Evolutionary conservation across 2,329 filamentous ascomycete species (phyloP), one percentile per base, ranked within the genome.

Genomic region (Aspergillus viridinutans): DNA sequence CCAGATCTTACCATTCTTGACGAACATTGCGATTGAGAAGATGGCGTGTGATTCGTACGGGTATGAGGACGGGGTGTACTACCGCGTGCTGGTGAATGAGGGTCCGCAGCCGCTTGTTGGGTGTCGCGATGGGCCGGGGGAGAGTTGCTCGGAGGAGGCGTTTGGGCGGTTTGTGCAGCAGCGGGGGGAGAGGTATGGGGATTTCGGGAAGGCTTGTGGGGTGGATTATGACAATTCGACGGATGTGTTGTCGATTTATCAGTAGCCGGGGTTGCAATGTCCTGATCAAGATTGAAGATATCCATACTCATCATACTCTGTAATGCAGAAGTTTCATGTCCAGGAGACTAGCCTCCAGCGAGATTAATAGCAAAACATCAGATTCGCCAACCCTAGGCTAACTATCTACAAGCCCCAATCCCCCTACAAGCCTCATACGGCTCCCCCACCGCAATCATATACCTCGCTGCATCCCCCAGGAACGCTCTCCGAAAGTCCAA

Each of bases 11-110:
- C 85, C 86, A 0, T 89, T 89, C 68, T 72, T 89, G 52, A 81
- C 81, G 29, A 88, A 89, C 68, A 76, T 89, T 25, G 86, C 85
- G 0, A 80, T 89, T 43, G 87, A 89, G 76, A 80, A 82, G 52
- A 74, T 89, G 70, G 78, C 85, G 54, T 89, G 87, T 69, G 78
- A 79, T n/a, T 80, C 80, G 63, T 80, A 80, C 57, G 82, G 84
- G 6, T 85, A 78, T 66, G 70, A 78, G 1, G 77, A 81, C 9
- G 80, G 80, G 10, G 80, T 83, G 2, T 83, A 79, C 61, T 79
- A 80, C 64, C 71, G 81, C 17, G 77, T 82, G 0, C 63, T 83
- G 23, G 80, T 82, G 12, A 83, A 83, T 65, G 72, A 76, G 57
- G 77, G 73, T 51, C 80, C 80, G 17, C 79, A 82, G 65, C 76